Base-by-base conservation (phyloP, 2,329 filamentous ascomycete genomes). In the Lanzia echinophila region DNA sequence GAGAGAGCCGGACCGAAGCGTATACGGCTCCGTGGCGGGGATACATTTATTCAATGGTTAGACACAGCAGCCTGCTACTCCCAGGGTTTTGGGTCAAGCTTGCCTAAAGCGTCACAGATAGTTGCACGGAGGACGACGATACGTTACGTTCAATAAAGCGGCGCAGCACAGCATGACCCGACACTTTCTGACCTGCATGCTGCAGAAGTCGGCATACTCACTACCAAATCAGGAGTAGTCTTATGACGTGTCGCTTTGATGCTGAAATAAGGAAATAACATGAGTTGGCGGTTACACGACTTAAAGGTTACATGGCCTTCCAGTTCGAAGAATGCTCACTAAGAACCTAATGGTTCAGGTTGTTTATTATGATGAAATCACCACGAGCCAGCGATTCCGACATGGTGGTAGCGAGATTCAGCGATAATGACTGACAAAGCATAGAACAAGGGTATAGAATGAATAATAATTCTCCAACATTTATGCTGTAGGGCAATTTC, bases 101-200 rank as follows among this genome's bases (percentile, higher is more conserved):
- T 53, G 43, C 50, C 50, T 42, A 34, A 46, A 46, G 49, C 43
- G 43, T 47, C 36, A 7, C 3, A 32, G 13, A 19, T 13, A 46
- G 42, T 47, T 53, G 47, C 33, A 47, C 42, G 28, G 39, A 33
- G 19, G 24, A 44, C 47, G 20, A 19, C 39, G 20, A 43, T 43
- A 43, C 20, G 39, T 43, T 44, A 39, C 33, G 17, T 42, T 10
- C 20, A 53, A 38, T 47, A 22, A 10, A 33, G 34, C 43, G 50
- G 50, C 43, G 50, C 50, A 53, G 50, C 50, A 53, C 43, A 33
- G 47, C 50, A 53, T 47, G 43, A 53, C 50, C 50, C 50, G 50
- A 53, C 50, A 47, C 32, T 41, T 52, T 19, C 33, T 52, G 22
- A 24, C 19, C 24, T 53, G 50, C 50, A 53, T 53, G 15, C 39